phyloP scores from a whole-genome alignment of 768 basidiomycete species.

The Boletus tomentosulus region DNA sequence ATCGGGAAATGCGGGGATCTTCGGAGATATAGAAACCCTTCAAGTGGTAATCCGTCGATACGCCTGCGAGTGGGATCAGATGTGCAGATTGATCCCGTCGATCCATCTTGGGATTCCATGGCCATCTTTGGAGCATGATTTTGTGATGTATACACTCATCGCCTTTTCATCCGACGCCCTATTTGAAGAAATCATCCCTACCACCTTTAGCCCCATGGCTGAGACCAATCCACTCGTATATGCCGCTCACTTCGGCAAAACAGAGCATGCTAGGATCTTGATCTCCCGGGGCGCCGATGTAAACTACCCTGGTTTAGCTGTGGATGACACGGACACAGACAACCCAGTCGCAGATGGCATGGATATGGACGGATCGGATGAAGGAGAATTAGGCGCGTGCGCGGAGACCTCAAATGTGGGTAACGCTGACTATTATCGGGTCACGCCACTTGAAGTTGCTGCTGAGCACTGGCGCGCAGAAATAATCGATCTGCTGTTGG shows the following conservation, averaged over 20 bases:
- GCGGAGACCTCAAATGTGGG: not conserved
- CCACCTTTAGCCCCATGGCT: not conserved
- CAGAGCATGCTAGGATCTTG: not conserved
- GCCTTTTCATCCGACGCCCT: slow-evolving; percentile 1
- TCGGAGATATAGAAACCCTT: slow-evolving; percentile 1
- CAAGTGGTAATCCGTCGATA: not conserved
- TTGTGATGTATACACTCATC: slow-evolving; percentile 4
- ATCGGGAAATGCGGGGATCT: not conserved
- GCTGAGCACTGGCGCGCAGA: slow-evolving; percentile 2
- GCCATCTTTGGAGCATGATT: slow-evolving; percentile 3
- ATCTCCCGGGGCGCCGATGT: not conserved
- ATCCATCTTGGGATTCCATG: not conserved
- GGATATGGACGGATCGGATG: too few species aligned
- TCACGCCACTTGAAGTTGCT: not conserved
- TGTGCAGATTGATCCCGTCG: not conserved
- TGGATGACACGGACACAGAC: not conserved
- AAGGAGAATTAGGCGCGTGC: too few species aligned
- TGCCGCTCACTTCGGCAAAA: not conserved
- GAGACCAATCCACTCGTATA: slow-evolving; percentile 8
- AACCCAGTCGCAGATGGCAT: not conserved
- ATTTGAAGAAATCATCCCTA: not conserved
- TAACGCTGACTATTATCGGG: not conserved
- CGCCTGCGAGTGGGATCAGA: not conserved
- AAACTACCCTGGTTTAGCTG: not conserved
- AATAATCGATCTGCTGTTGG: not conserved